Evolutionary conservation across 2,329 filamentous ascomycete species (phyloP).

Genomic region (Fusarium oligoseptatum): DNA sequence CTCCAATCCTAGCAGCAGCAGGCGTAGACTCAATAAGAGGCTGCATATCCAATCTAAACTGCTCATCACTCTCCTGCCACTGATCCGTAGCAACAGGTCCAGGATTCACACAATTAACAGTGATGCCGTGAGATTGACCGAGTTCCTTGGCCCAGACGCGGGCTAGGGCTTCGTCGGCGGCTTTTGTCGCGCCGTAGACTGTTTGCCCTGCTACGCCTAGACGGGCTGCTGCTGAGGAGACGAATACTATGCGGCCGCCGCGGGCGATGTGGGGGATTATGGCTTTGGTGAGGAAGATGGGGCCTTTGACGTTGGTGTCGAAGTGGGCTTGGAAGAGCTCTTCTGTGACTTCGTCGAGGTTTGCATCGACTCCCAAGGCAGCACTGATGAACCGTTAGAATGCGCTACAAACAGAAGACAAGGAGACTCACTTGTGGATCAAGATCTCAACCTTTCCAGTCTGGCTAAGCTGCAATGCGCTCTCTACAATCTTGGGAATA

Average conservation of each 20-base stretch:
- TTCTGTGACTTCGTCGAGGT: conserved; percentile 32
- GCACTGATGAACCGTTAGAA: neutral
- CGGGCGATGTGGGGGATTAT: conserved; percentile 47
- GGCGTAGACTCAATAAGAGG: conserved; percentile 50
- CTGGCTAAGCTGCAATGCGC: conserved; percentile 32
- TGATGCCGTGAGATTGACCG: conserved; percentile 46
- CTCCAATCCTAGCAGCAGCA: conserved; percentile 47
- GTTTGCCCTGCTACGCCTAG: conserved; percentile 47
- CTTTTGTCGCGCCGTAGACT: conserved; percentile 53
- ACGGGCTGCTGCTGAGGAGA: conserved; percentile 51
- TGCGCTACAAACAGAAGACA: neutral
- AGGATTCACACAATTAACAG: conserved; percentile 51
- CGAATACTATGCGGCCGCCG: conserved; percentile 51
- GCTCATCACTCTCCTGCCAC: conserved; percentile 45
- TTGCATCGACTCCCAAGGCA: conserved; percentile 27
- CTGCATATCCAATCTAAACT: conserved; percentile 50
- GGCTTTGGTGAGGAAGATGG: conserved; percentile 51
- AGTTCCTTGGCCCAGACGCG: conserved; percentile 51
- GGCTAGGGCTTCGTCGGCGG: conserved; percentile 47
- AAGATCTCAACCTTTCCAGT: conserved; percentile 45
- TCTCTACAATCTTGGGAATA: conserved; percentile 34
- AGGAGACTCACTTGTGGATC: conserved; percentile 37
- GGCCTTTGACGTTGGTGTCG: conserved; percentile 40
- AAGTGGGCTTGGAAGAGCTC: conserved; percentile 26
- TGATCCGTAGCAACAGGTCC: conserved; percentile 48